Base-by-base conservation (phyloP, 2,329 filamentous ascomycete species). In the Simplicillium sp. region DNA sequence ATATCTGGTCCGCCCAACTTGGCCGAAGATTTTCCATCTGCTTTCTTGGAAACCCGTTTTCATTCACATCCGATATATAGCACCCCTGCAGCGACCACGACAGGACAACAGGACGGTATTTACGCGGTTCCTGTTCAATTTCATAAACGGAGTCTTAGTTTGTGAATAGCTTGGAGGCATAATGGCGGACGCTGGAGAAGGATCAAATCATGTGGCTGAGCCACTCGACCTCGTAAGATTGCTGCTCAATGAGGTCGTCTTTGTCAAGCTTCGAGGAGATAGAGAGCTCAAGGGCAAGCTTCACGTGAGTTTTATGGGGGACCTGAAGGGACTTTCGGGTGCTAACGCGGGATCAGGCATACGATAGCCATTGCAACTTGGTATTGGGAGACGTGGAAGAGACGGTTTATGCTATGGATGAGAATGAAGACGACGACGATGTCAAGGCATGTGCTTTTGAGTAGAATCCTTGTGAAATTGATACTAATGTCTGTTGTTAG, bases 311-410 rank as follows among this genome's bases (percentile, higher is more conserved):
- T 8, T 13, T 7, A 39, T 15, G 13, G 14, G 7, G 12, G 14
- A 28, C 14, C 33, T 40, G 28, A 14, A 13, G 4, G 28, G 13
- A 12, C 2, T 34, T 12, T 9, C 28, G 40, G 15, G 37, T 39
- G 33, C 28, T 40, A 15, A 17, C 15, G 25, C 33, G 3, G 48
- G 14, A 33, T 20, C 44, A 98, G 92, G 92, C 92, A 42, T 98
- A 98, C 61, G 92, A 98, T 60, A 95, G 87, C 56, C 92, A 98
- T 64, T 98, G 94, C 75, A 98, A 98, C 58, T 67, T 98, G 35
- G 87, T 98, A 6, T 74, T 98, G 6, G 90, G 92, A 41, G 92
- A 98, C 50, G 92, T 97, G 4, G 88, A 96, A 58, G 92, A 98
- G 71, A 97, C 90, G 7, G 88, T 98, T 50, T 98, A 95, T 59